phyloP scores from a whole-genome alignment of 129 eudicot species.

The Flaveria linearis region DNA sequence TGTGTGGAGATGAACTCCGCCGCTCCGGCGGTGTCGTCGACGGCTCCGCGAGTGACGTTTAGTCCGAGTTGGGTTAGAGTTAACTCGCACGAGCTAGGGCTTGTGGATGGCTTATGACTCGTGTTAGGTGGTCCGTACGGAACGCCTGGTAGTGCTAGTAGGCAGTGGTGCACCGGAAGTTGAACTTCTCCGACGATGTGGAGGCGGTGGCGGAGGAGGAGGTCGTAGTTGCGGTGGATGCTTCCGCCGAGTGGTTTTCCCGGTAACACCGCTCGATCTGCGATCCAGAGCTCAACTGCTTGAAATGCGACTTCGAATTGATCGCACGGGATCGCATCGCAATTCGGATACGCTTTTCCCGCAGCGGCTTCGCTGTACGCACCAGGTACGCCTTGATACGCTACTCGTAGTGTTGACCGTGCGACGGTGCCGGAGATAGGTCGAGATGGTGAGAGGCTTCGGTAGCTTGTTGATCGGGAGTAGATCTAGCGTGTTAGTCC shows the following conservation, averaged over 20 bases:
- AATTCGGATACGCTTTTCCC: constrained; percentile 66
- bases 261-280: constrained; percentile 69
- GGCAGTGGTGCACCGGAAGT: constrained; percentile 7
- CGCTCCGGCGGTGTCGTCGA: constrained; percentile 15
- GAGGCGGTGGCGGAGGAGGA: constrained; percentile 73
- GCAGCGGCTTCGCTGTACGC: constrained; percentile 85
- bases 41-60: constrained; percentile 18
- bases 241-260: constrained; percentile 80
- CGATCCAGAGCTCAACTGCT: constrained; percentile 74
- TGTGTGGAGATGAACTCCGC: constrained; percentile 7
- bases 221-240: constrained; percentile 82
- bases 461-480: constrained; percentile 45
- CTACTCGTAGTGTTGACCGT: constrained; percentile 68
- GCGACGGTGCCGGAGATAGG: constrained; percentile 68
- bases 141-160: constrained; percentile 17
- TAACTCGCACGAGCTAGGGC: constrained; percentile 20
- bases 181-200: constrained; percentile 25
- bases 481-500: constrained; percentile 29
- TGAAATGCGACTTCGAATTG: constrained; percentile 83
- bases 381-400: constrained; percentile 86
- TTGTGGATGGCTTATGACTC: constrained; percentile 24
- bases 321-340: constrained; percentile 74
- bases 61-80: neutral
- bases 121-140: neutral
- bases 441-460: constrained; percentile 58